Conservation (phyloP, 2,329 filamentous ascomycete genomes). For the Cadophora luteo-olivacea region DNA sequence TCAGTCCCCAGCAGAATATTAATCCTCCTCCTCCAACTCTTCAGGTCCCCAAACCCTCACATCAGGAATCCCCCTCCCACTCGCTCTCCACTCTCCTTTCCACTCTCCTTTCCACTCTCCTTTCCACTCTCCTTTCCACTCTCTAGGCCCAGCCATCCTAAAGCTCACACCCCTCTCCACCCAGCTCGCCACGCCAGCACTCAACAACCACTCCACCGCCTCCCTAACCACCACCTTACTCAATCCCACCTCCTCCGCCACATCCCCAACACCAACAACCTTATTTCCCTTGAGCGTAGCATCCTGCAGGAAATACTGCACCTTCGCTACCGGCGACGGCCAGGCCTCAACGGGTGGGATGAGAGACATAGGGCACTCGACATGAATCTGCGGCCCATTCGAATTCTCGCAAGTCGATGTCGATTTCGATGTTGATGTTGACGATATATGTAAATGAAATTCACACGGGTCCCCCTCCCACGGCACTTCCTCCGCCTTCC, state of each 20-base stretch:
- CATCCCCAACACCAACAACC: neutral
- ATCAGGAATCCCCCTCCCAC: neutral
- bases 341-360: neutral
- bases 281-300: neutral
- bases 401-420: neutral
- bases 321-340: neutral
- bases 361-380: neutral
- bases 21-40: neutral
- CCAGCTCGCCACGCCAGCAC: neutral
- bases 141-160: neutral
- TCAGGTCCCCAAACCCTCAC: neutral
- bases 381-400: neutral
- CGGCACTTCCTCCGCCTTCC: neutral
- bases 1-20: neutral
- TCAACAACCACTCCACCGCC: neutral
- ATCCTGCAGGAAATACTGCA: slow-evolving; percentile 18
- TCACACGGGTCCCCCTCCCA: neutral
- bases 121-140: neutral
- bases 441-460: neutral
- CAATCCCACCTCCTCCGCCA: neutral
- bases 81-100: neutral
- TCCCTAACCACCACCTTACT: neutral
- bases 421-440: neutral
- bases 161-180: neutral
- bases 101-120: neutral